Base-by-base conservation (phyloP, 805 yeast species). In the Wickerhamiella bombiphila region DNA sequence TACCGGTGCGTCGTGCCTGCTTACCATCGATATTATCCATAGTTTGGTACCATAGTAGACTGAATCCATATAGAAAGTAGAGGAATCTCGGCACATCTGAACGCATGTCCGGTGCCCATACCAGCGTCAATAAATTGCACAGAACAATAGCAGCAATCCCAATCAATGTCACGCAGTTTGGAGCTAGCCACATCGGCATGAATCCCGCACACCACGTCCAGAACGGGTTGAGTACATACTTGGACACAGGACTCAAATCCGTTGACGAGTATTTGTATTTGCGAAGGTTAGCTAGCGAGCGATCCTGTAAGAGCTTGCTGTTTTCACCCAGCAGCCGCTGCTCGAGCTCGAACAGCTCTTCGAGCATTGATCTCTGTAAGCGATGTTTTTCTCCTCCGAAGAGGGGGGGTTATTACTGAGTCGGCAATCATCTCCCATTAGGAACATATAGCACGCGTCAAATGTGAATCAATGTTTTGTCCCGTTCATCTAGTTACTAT, bases 1-100 rank as follows among this genome's bases (percentile, higher is more conserved):
- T 93, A 9, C 93, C 93, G 0, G 96, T 91, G 50, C 80, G 71
- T 51, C 97, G 73, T 18, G 97, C 97, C 58, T 88, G 98, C 51
- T 81, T 75, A 5, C 97, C 97, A 60, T 88, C 97, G 56, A 94
- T 81, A 4, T 94, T 94, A 61, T 91, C 97, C 64, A 91, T 82
- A 0, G 97, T 88, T 56, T 91, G 96, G 59, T 88, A 88, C 69
- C 85, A 66, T 56, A 86, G 80, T 41, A 88, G 63, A 2, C 93
- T 86, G 42, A 77, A 52, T 0, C 93, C 95, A 54, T 80, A 80
- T 38, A 78, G 65, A 48, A 71, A 69, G 57, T 81, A 83, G 21
- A 78, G 65, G 93, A 93, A 80, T 22, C 69, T 56, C 9, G 96
- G 95, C 9, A 70, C 69, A 13, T 56, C 51, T 15, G 69, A 54